Conservation (phyloP, 371 early-diverging fungal species). For the Amoeboaphelidium protococcarum region DNA sequence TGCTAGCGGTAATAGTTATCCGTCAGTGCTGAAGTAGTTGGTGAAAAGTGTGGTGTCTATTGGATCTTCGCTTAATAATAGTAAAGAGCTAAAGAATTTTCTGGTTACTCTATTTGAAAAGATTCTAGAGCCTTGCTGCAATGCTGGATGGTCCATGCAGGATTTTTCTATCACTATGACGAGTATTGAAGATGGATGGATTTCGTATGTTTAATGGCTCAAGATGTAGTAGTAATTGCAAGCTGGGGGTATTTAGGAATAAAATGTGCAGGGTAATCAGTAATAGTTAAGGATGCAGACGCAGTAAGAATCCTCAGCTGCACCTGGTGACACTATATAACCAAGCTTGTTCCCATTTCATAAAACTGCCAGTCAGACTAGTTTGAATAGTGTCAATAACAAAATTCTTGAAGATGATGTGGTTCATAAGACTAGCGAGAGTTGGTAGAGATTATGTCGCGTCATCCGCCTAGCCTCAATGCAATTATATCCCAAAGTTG, state of each 20-base stretch:
- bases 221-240: background rate
- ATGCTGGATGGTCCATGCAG: constrained; percentile 5
- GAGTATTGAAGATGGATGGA: too few relatives aligned
- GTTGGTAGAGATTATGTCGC: too few relatives aligned
- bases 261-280: background rate
- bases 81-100: constrained; percentile 24
- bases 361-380: too few relatives aligned
- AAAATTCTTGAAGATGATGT: too few relatives aligned
- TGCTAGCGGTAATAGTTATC: constrained; percentile 2
- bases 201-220: background rate
- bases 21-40: constrained; percentile 10
- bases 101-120: constrained; percentile 21
- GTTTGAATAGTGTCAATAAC: too few relatives aligned
- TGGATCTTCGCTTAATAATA: constrained; percentile 17
- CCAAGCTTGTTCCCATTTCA: too few relatives aligned
- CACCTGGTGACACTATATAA: background rate
- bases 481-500: too few relatives aligned
- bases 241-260: background rate
- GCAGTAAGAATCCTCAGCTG: background rate
- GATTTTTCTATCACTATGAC: too few relatives aligned
- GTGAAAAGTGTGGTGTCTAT: constrained; percentile 19
- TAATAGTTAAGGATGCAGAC: background rate
- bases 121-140: constrained; percentile 16
- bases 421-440: too few relatives aligned
- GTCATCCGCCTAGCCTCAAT: too few relatives aligned